Evolutionary conservation across 441 rosid species (phyloP).

Genomic region (Capsella rubella): DNA sequence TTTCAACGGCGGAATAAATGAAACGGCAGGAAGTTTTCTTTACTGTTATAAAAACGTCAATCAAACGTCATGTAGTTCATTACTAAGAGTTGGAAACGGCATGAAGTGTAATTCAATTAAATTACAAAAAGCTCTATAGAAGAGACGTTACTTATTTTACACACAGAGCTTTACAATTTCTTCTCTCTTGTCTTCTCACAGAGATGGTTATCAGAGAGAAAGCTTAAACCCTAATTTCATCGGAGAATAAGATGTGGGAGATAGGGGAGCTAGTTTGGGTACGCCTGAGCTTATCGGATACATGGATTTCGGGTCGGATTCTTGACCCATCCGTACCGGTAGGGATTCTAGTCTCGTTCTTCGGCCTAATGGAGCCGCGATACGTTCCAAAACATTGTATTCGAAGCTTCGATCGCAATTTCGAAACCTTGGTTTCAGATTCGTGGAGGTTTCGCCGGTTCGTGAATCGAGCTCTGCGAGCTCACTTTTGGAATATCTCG

Average conservation of each 20-base stretch:
- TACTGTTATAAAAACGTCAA: not conserved
- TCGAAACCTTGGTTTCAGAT: slow-evolving; percentile 23
- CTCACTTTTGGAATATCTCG: slow-evolving; percentile 43
- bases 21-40: slow-evolving; percentile 31
- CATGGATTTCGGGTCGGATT: slow-evolving; percentile 46
- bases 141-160: slow-evolving; percentile 25
- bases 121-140: not conserved
- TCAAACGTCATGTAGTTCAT: not conserved
- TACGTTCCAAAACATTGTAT: slow-evolving; percentile 36
- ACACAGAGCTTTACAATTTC: not conserved
- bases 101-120: slow-evolving; percentile 5
- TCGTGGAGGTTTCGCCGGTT: slow-evolving; percentile 28
- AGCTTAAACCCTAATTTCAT: slow-evolving; percentile 26
- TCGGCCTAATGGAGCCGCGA: slow-evolving; percentile 33
- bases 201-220: slow-evolving; percentile 6
- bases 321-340: slow-evolving; percentile 35
- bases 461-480: slow-evolving; percentile 40
- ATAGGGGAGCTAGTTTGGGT: slow-evolving; percentile 44
- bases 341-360: slow-evolving; percentile 29
- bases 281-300: not conserved
- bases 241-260: slow-evolving; percentile 36
- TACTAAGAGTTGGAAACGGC: not conserved
- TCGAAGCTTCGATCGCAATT: slow-evolving; percentile 42
- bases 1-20: slow-evolving; percentile 25
- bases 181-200: not conserved